Evolutionary conservation across 139 green algal species (phyloP).

Genomic region (Volvox reticuliferus): DNA sequence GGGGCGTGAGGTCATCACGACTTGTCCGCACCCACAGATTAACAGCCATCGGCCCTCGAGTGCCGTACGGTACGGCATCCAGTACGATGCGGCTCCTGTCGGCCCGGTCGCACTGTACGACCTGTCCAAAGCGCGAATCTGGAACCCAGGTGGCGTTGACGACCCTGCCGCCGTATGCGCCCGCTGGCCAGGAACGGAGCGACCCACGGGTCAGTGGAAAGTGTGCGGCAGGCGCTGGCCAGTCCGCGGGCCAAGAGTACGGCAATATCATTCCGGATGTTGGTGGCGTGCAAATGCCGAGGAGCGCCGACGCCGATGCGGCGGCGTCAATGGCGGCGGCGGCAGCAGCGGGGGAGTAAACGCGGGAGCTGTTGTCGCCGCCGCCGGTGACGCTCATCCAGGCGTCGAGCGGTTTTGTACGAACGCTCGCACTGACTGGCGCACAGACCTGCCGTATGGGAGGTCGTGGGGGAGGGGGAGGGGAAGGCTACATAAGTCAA

Average conservation of each 20-base stretch:
- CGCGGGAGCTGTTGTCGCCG: not conserved
- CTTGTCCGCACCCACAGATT: conserved; percentile 37
- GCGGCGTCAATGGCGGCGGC: not conserved
- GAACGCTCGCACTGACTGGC: not conserved
- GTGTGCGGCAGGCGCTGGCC: conserved; percentile 26
- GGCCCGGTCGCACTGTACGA: conserved; percentile 6
- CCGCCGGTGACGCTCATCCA: not conserved
- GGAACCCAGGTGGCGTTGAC: conserved; percentile 5
- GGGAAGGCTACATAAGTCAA: too few species aligned
- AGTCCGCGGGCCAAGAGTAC: conserved; percentile 23
- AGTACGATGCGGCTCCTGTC: not conserved
- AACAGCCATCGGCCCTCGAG: not conserved
- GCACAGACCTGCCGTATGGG: conserved; percentile 12
- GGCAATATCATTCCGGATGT: conserved; percentile 36
- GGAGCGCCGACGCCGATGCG: not conserved
- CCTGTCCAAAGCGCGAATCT: conserved; percentile 32
- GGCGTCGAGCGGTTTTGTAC: not conserved
- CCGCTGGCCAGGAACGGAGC: conserved; percentile 14
- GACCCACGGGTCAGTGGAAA: conserved; percentile 41
- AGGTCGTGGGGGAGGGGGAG: not conserved
- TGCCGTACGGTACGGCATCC: conserved; percentile 2
- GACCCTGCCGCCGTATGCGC: not conserved
- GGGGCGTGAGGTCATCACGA: not conserved
- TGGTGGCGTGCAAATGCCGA: conserved; percentile 15
- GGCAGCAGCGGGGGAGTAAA: not conserved